Base-by-base conservation (phyloP, 2,329 filamentous ascomycete species). In the Colletotrichum lentis region DNA sequence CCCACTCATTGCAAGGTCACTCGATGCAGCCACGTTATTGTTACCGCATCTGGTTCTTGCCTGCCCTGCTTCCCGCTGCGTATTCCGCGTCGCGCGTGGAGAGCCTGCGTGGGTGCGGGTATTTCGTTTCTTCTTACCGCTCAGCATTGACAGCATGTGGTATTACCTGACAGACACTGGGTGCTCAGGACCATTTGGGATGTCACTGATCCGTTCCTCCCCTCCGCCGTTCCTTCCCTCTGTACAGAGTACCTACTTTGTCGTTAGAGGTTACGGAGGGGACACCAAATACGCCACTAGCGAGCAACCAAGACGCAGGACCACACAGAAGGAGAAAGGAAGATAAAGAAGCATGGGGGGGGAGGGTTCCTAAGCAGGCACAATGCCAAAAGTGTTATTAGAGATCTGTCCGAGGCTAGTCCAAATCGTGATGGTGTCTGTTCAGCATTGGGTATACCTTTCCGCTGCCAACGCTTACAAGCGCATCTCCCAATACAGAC, bases 1-100 rank as follows among this genome's bases (percentile, higher is more conserved):
- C 50, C 61, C 54, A 68, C 61, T 55, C 31, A 14, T 12, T 22
- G 31, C 46, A 49, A 31, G 49, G 41, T 16, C 27, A 20, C 54
- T 24, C 7, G 46, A 37, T 54, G 65, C 54, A 44, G 31, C 65
- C 60, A 54, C 49, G 52, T 56, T 44, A 39, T 59, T 55, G 54
- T 54, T 58, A 54, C 61, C 52, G 54, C 61, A 59, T 58, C 53
- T 64, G 41, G 24, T 43, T 22, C 11, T 35, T 54, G 35, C n/a
- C 35, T 54, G 52, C 39, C 54, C 47, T 54, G 65, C 54, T 58
- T 67, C 64, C 64, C 64, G 64, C 47, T 35, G n/a, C 18, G 58
- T 66, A 52, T 54, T 54, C 62, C 56, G 56, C 16, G 43, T 37
- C 20, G 50, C 64, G 37, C 47, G 41, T 35, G 39, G 52, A 39